These are phyloP conservation scores for Carex myosuroides DNA, from an alignment of 176 grass and related monocot genomes.

Conservation along the genomic window DNA sequence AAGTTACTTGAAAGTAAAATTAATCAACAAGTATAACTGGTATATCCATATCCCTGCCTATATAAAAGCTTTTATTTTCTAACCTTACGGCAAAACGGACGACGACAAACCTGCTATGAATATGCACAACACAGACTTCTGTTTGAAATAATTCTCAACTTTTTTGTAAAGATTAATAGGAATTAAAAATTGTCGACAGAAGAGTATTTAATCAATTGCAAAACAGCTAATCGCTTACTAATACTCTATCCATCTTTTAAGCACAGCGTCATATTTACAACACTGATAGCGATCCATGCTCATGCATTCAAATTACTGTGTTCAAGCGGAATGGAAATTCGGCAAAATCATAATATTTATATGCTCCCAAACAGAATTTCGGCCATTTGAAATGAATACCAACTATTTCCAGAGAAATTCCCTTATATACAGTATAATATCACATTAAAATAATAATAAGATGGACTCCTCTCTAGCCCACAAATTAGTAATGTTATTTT, in stretches of 20 bases:
- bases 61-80: background rate
- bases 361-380: background rate
- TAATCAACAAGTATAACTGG: background rate
- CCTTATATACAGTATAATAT: background rate
- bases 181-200: background rate
- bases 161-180: background rate
- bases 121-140: background rate
- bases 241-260: background rate
- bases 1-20: background rate
- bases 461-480: background rate
- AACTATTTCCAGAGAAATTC: background rate
- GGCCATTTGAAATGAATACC: background rate
- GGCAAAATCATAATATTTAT: background rate
- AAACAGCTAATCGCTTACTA: background rate
- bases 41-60: background rate
- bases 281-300: background rate
- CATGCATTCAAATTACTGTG: background rate
- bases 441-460: background rate
- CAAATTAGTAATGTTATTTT: background rate
- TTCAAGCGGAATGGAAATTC: background rate
- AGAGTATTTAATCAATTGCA: background rate
- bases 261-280: background rate
- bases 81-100: background rate
- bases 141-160: background rate
- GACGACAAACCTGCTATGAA: background rate